phyloP scores from a whole-genome alignment of 495 filamentous ascomycete genomes.

The Daldinia childiae region DNA sequence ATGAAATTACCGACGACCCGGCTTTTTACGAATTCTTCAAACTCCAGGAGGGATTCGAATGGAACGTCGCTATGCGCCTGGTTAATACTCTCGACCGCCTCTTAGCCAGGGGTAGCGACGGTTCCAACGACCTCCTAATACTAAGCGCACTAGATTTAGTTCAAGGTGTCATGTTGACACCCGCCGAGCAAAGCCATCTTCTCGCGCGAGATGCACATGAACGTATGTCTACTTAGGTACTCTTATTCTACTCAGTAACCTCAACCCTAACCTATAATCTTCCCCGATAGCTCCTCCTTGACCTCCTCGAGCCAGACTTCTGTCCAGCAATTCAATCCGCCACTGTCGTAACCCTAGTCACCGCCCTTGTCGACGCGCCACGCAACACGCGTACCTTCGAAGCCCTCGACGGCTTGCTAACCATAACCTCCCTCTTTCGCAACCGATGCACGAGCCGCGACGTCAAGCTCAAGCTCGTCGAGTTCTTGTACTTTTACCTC shows the following conservation, averaged over 20 bases:
- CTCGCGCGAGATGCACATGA: slow-evolving; percentile 92
- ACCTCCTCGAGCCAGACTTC: slow-evolving; percentile 92
- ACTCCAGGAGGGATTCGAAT: slow-evolving; percentile 95
- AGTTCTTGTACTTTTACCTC: slow-evolving; percentile 97
- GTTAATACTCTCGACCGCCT: slow-evolving; percentile 88
- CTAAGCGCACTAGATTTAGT: slow-evolving; percentile 88
- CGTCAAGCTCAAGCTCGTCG: slow-evolving; percentile 91
- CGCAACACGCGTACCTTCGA: slow-evolving; percentile 92
- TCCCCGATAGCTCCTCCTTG: slow-evolving; percentile 73
- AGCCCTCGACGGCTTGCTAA: slow-evolving; percentile 87
- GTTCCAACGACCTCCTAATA: slow-evolving; percentile 88
- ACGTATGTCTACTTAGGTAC: slow-evolving; percentile 58
- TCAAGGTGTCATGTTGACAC: slow-evolving; percentile 87
- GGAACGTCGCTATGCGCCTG: slow-evolving; percentile 92
- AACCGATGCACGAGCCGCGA: slow-evolving; percentile 79
- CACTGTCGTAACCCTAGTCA: slow-evolving; percentile 88
- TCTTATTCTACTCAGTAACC: neutral
- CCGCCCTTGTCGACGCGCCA: slow-evolving; percentile 82
- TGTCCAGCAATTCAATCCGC: slow-evolving; percentile 90
- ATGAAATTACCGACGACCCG: slow-evolving; percentile 79
- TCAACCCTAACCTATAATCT: neutral
- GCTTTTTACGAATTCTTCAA: slow-evolving; percentile 97
- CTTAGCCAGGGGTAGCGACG: slow-evolving; percentile 79
- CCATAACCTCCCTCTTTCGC: slow-evolving; percentile 94
- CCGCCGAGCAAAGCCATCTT: slow-evolving; percentile 91